Conservation (phyloP, 495 filamentous ascomycete genomes). For the Xylaria longipes region DNA sequence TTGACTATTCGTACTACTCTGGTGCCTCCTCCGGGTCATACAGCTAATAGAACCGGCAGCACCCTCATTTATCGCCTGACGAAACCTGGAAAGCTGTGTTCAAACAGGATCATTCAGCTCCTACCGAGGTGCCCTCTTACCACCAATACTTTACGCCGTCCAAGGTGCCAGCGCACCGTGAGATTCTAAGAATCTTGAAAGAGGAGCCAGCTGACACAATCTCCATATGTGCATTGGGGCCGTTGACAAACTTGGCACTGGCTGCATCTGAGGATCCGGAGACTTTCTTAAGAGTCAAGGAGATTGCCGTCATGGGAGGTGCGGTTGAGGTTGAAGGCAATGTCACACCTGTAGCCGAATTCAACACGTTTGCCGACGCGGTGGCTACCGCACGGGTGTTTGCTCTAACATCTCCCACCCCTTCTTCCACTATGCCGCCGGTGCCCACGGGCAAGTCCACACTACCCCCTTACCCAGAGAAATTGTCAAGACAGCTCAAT, state of each 20-base stretch:
- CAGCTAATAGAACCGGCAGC: constrained; percentile 54
- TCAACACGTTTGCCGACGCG: constrained; percentile 84
- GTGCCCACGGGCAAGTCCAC: constrained; percentile 44
- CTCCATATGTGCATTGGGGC: constrained; percentile 87
- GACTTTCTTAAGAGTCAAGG: constrained; percentile 85
- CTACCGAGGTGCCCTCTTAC: constrained; percentile 48
- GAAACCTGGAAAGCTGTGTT: constrained; percentile 90
- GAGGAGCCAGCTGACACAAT: constrained; percentile 83
- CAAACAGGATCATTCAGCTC: constrained; percentile 53
- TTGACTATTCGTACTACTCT: constrained; percentile 23
- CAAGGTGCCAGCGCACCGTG: constrained; percentile 71
- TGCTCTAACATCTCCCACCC: constrained; percentile 83
- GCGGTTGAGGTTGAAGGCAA: constrained; percentile 82
- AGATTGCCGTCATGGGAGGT: constrained; percentile 97
- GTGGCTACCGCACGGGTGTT: constrained; percentile 87
- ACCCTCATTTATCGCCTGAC: constrained; percentile 82
- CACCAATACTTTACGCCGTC: constrained; percentile 74
- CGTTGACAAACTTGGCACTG: constrained; percentile 87
- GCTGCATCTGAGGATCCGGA: constrained; percentile 85
- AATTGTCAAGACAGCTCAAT: constrained; percentile 69
- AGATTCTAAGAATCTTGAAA: constrained; percentile 82
- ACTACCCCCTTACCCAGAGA: constrained; percentile 71
- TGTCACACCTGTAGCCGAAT: constrained; percentile 78
- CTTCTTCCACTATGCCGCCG: constrained; percentile 72
- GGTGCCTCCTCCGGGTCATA: not conserved